Base-by-base conservation (phyloP, 2,329 filamentous ascomycete genomes). In the Penicillium sp. region DNA sequence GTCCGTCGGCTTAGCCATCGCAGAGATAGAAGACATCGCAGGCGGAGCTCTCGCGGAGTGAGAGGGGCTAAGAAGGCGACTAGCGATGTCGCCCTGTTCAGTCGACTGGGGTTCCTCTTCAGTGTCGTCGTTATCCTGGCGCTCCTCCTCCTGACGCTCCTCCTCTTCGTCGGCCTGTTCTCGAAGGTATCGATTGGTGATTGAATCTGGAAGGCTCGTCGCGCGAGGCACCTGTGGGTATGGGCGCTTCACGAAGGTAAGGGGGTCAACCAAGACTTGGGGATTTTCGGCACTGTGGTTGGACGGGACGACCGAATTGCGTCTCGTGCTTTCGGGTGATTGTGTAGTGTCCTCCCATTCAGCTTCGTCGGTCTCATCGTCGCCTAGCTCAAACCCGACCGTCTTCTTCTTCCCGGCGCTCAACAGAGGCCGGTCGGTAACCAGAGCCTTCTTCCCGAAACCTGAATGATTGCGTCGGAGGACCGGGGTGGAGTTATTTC, bases 341-440 rank as follows among this genome's bases (percentile, higher is more conserved):
- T 78, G 75, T 22, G 77, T 79, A 26, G 76, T 78, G 64, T 80
- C 77, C 59, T 79, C 77, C 77, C 78, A 80, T 60, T 79, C 78
- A 57, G 68, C 75, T 58, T 79, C 77, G 59, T 77, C 75, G 53
- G 72, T 74, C 37, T 75, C 74, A 16, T 76, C 74, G 55, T 75
- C 75, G 5, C 70, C 78, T 39, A 80, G 63, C 57, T 79, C 75
- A 60, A 80, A 80, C 16, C 78, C 77, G 52, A 79, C 76, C n/a
- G 74, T 71, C 62, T 79, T 79, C 68, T 77, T 77, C 63, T 73
- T 74, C 35, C 72, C 71, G n/a, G 68, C 65, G 51, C 72, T 73
- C 19, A 69, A 65, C 26, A 65, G 63, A 13, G 71, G 70, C 16
- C 70, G 71, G 47, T 69, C 70, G 26, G 67, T 75, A 16, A 69